Evolutionary conservation across 768 basidiomycete species (phyloP), one percentile per base, ranked within the genome.

Genomic region (Kwoniella sp.): DNA sequence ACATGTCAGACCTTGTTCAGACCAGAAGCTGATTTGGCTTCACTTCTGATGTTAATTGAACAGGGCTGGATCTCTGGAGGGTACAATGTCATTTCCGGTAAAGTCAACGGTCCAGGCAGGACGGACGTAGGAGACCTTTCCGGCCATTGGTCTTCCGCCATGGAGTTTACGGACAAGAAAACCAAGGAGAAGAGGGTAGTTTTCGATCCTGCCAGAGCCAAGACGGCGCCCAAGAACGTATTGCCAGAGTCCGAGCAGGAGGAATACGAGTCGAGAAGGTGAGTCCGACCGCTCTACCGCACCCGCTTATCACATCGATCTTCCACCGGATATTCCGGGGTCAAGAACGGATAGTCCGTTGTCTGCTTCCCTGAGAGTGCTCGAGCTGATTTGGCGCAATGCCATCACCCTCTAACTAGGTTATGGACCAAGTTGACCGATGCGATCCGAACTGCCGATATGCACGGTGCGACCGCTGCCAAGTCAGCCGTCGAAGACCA

Each of bases 41-140:
- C n/a, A n/a, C n/a, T 60, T n/a, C 19, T 48, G 27, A 10, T 36
- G 24, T 59, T 37, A 22, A 3, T 44, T 19, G 3, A 15, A 33
- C 73, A 91, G 90, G 95, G 95, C 21, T 97, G 95, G 84, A 96
- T 97, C 81, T 93, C 92, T 0, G 96, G 96, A 24, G 89, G 90
- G 59, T 95, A 98, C 83, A 98, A 99, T 77, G 87, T 88, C 37
- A 85, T 99, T 63, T 80, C 86, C 5, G 96, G 96, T 10, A 86
- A 87, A 68, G 84, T 97, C 70, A 88, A 88, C 67, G 85, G 83
- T 54, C 83, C 85, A 13, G 81, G 82, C 26, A 81, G 81, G 6
- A 89, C 91, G 1, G 55, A 69, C 12, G 82, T 90, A 15, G 96
- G 94, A 4, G 93, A 97, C 76, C 81, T 99, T 37, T 85, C 85